Conservation (phyloP, 164 flowering plant genomes). For the Liriodendron chinense region DNA sequence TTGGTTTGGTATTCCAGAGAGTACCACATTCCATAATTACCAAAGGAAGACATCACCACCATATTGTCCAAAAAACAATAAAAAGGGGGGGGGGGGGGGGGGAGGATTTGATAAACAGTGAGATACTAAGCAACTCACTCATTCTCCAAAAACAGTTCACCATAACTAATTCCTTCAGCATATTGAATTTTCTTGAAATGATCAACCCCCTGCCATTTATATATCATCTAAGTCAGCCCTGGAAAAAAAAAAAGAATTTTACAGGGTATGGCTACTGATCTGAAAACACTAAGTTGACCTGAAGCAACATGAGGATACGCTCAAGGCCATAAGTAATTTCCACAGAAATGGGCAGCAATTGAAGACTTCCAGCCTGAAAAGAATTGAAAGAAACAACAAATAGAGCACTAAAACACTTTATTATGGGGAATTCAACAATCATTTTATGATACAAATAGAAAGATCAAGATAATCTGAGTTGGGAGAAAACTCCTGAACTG, state of each 20-base stretch:
- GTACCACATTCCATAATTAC: neutral
- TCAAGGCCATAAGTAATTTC: conserved; percentile 99
- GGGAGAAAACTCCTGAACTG: neutral
- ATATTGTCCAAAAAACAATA: neutral
- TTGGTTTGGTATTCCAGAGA: neutral
- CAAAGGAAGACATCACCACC: neutral
- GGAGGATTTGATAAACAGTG: neutral
- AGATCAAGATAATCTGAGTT: neutral
- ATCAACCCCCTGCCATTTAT: conserved; percentile 78
- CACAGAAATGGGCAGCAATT: conserved; percentile 77
- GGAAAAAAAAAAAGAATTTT: conserved; percentile 1
- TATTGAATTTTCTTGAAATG: conserved; percentile 93
- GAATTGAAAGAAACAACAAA: conserved; percentile 1
- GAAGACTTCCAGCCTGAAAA: conserved; percentile 90
- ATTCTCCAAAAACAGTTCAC: conserved; percentile 93
- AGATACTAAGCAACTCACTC: conserved; percentile 44
- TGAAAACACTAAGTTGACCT: conserved; percentile 42
- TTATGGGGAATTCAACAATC: neutral
- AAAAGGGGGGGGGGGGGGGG: neutral
- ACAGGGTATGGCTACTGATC: neutral
- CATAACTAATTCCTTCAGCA: conserved; percentile 93
- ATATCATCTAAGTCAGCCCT: conserved; percentile 2
- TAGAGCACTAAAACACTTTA: neutral
- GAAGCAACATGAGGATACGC: conserved; percentile 93
- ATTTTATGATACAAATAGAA: neutral